phyloP scores from a whole-genome alignment of 1,284 basidiomycete genomes.

The Malassezia yamatoensis region DNA sequence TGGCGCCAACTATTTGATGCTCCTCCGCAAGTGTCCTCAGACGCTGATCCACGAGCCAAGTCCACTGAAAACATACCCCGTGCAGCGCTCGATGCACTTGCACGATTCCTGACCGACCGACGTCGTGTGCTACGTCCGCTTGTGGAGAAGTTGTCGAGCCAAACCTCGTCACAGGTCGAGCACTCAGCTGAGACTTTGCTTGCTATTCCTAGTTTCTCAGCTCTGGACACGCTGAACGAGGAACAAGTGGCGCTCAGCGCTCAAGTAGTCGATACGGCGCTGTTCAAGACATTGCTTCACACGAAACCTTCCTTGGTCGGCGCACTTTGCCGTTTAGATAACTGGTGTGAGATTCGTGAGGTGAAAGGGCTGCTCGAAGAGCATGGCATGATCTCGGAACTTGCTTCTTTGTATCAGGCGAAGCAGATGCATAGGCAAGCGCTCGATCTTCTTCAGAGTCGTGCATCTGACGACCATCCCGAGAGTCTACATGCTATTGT shows the following conservation, averaged over 20 bases:
- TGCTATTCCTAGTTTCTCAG: conserved; percentile 22
- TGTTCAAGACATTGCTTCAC: conserved; percentile 85
- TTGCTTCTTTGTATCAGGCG: conserved; percentile 82
- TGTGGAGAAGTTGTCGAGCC: conserved; percentile 17
- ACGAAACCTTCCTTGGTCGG: conserved; percentile 74
- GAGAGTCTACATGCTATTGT: conserved; percentile 53
- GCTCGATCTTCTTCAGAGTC: conserved; percentile 63
- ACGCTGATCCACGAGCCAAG: neutral
- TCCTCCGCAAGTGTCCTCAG: neutral
- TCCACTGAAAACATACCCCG: neutral
- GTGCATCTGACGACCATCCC: conserved; percentile 66
- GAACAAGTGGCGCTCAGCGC: conserved; percentile 54
- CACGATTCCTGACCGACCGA: conserved; percentile 43
- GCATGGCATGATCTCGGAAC: conserved; percentile 77
- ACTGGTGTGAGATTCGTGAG: conserved; percentile 94
- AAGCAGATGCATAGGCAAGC: conserved; percentile 92
- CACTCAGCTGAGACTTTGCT: conserved; percentile 17
- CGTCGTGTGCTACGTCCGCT: conserved; percentile 35
- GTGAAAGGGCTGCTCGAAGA: conserved; percentile 77
- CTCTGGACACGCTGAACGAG: conserved; percentile 27
- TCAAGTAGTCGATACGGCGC: conserved; percentile 85
- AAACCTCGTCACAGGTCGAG: conserved; percentile 7
- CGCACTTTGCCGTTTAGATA: conserved; percentile 76
- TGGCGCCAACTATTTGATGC: conserved; percentile 80
- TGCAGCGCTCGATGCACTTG: conserved; percentile 35